Evolutionary conservation across 768 basidiomycete genomes (phyloP).

Genomic region (Amanita rimosa): DNA sequence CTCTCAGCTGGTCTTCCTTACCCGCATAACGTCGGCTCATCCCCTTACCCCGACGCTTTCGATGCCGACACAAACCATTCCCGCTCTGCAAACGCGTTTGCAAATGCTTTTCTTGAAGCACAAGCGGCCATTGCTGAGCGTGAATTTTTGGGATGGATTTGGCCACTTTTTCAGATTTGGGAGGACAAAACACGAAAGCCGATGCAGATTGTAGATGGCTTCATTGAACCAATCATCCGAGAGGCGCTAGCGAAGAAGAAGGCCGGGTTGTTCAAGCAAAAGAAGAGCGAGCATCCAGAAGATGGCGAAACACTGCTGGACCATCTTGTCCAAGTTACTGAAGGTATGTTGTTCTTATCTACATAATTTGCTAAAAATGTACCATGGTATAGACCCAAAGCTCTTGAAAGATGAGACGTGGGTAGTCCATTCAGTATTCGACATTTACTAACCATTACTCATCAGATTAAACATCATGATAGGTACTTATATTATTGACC

Average conservation of each 20-base stretch:
- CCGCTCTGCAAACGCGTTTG: constrained; percentile 29
- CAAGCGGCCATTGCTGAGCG: constrained; percentile 32
- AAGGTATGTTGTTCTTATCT: constrained; percentile 18
- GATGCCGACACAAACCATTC: neutral
- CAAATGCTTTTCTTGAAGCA: constrained; percentile 35
- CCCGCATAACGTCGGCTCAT: constrained; percentile 26
- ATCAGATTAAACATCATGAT: constrained; percentile 34
- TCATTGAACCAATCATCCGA: constrained; percentile 39
- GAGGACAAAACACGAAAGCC: constrained; percentile 32
- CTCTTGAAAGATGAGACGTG: constrained; percentile 39
- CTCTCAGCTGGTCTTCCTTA: constrained; percentile 41
- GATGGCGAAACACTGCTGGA: constrained; percentile 44
- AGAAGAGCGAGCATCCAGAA: constrained; percentile 20
- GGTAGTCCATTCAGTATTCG: constrained; percentile 1
- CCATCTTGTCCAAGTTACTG: constrained; percentile 40
- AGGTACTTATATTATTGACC: constrained; percentile 12
- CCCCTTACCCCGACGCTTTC: neutral
- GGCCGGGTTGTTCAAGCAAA: constrained; percentile 6
- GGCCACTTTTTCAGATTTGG: constrained; percentile 42
- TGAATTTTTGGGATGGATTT: constrained; percentile 32
- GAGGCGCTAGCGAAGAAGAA: constrained; percentile 36
- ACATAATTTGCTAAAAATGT: neutral
- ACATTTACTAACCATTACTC: neutral
- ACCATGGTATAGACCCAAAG: constrained; percentile 21
- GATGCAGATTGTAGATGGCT: constrained; percentile 43